Evolutionary conservation across 2,329 filamentous ascomycete genomes (phyloP).

Genomic region (Ophiocordyceps sinensis): DNA sequence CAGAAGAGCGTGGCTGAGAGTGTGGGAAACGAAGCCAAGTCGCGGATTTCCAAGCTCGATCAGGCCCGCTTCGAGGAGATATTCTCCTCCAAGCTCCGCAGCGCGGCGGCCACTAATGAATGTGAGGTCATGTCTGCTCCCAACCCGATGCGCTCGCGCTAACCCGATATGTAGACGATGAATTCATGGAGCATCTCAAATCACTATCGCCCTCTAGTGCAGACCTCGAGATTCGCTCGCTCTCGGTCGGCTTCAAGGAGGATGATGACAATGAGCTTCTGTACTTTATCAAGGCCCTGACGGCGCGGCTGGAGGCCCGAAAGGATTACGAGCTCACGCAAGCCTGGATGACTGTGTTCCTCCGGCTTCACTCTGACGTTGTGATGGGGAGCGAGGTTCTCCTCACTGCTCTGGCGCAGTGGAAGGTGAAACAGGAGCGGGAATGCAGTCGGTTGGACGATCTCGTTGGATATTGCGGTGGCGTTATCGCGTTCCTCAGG

Average conservation of each 20-base stretch:
- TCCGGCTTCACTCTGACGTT: slow-evolving; percentile 58
- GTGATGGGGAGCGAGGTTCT: slow-evolving; percentile 37
- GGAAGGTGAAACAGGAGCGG: slow-evolving; percentile 57
- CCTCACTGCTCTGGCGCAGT: slow-evolving; percentile 46
- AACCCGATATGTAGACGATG: slow-evolving; percentile 30
- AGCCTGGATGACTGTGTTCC: slow-evolving; percentile 93
- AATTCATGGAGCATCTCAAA: slow-evolving; percentile 67
- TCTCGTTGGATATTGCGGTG: slow-evolving; percentile 75
- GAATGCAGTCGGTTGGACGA: slow-evolving; percentile 59
- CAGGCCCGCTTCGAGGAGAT: slow-evolving; percentile 39
- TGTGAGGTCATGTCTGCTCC: slow-evolving; percentile 34
- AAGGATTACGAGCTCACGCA: slow-evolving; percentile 88
- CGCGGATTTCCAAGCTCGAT: slow-evolving; percentile 57
- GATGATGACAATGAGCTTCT: slow-evolving; percentile 53
- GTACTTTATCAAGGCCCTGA: slow-evolving; percentile 71
- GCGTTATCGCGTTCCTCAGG: slow-evolving; percentile 71
- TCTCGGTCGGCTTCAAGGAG: slow-evolving; percentile 34
- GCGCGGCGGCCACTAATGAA: slow-evolving; percentile 37
- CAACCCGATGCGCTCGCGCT: neutral
- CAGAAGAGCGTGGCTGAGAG: slow-evolving; percentile 16
- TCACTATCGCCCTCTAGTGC: slow-evolving; percentile 69
- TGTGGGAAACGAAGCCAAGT: slow-evolving; percentile 32
- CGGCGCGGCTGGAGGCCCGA: slow-evolving; percentile 48
- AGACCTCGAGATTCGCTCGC: slow-evolving; percentile 79
- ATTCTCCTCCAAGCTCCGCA: slow-evolving; percentile 42